Evolutionary conservation across 164 flowering plant genomes (phyloP).

Genomic region (Annona squamosa): DNA sequence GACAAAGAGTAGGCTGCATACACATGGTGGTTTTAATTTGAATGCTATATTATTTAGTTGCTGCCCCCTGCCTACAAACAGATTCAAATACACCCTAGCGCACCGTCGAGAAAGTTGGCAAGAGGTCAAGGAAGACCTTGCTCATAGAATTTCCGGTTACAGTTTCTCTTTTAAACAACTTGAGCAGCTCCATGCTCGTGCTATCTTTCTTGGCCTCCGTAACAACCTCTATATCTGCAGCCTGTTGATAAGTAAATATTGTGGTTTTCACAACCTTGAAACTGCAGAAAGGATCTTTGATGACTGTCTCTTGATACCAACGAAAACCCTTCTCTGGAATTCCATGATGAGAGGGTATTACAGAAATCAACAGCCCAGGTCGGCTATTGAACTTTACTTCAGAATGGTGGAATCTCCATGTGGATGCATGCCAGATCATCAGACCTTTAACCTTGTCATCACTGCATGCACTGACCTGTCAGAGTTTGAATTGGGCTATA

Average conservation of each 20-base stretch:
- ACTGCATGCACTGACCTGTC: conserved; percentile 11
- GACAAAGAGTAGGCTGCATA: background rate
- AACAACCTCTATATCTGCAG: conserved; percentile 9
- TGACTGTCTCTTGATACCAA: background rate
- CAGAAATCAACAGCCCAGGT: background rate
- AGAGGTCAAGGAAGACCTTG: conserved; percentile 4
- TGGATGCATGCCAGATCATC: conserved; percentile 8
- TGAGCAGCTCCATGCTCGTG: conserved; percentile 8
- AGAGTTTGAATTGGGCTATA: conserved; percentile 8
- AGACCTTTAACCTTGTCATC: conserved; percentile 13
- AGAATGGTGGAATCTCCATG: background rate
- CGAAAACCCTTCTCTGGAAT: conserved; percentile 15
- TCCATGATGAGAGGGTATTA: conserved; percentile 13
- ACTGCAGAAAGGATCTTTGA: conserved; percentile 3
- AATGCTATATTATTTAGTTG: background rate
- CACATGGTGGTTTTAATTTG: background rate
- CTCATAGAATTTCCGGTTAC: background rate
- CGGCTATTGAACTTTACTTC: conserved; percentile 7
- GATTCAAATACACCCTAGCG: background rate
- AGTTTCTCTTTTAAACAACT: conserved; percentile 7
- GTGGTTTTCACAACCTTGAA: conserved; percentile 3
- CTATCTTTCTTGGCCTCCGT: conserved; percentile 3
- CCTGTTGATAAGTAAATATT: conserved; percentile 11
- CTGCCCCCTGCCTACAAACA: background rate
- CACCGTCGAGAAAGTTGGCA: conserved; percentile 1